phyloP scores from a whole-genome alignment of 83 land plant genomes.

The Picea engelmannii region DNA sequence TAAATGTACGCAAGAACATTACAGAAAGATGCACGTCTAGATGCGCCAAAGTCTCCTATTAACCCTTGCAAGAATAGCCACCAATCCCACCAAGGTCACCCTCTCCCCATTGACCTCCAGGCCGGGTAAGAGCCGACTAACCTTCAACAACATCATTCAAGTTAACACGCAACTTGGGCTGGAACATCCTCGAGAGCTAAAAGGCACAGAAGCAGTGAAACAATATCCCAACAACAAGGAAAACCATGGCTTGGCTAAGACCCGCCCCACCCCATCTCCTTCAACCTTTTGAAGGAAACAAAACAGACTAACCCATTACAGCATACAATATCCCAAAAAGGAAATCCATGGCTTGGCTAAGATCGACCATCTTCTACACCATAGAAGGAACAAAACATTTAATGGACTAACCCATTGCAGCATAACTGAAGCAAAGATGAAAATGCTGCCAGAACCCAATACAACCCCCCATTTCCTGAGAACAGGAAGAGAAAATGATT shows the following conservation, averaged over 20 bases:
- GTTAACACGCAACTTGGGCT: conserved; percentile 51
- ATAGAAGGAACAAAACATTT: neutral
- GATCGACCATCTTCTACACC: neutral
- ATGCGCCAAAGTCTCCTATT: conserved; percentile 82
- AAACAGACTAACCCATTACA: neutral
- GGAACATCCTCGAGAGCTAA: conserved; percentile 27
- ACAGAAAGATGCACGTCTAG: conserved; percentile 60
- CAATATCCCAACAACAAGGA: conserved; percentile 20
- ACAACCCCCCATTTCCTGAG: neutral
- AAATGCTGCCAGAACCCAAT: neutral
- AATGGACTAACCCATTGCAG: neutral
- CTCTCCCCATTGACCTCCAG: conserved; percentile 92
- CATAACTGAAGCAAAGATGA: neutral
- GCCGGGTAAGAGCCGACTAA: conserved; percentile 83
- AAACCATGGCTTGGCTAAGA: conserved; percentile 19
- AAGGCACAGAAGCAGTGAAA: conserved; percentile 15
- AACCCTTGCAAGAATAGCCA: conserved; percentile 69
- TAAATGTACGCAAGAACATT: conserved; percentile 62
- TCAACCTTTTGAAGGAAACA: neutral
- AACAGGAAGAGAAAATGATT: neutral
- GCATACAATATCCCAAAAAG: neutral
- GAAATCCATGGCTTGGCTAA: neutral
- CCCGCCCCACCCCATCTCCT: neutral
- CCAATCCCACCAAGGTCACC: conserved; percentile 87
- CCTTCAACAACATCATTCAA: conserved; percentile 98